Evolutionary conservation across 2,329 filamentous ascomycete species (phyloP), one percentile per base, ranked within the genome.

Genomic region (Colletotrichum sp.): DNA sequence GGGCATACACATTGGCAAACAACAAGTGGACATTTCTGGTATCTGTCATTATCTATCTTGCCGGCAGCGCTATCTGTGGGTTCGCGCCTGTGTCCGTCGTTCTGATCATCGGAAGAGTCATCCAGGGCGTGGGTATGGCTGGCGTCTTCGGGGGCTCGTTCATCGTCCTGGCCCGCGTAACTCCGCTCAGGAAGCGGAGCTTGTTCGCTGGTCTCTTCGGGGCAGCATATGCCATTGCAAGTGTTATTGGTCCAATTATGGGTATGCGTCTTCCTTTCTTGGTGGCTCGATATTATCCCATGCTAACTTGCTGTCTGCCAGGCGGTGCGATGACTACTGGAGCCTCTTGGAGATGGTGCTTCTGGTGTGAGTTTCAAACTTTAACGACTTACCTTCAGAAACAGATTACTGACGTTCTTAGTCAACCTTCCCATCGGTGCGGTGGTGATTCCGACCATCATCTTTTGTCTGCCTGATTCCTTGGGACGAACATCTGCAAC

Each of bases 121-220:
- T 87, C 1, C 80, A 85, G 10, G 85, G 85, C 3, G 57, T 84
- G 1, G 85, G 85, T 0, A 81, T 79, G 8, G 83, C 80, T 0
- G 84, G 85, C 2, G 80, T 85, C 7, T 82, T 83, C n/a, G 81
- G 81, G 2, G 85, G 85, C 6, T 77, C 74, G 2, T 77, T 78
- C 34, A 82, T 82, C 21, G 85, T 90, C 75, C 84, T 89, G 36
- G 82, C 82, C 15, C 82, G 82, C 61, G 81, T 81, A 3, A 83
- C 84, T 3, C 83, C 83, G 13, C 79, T 84, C 34, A 79, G 79
- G 12, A 80, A 79, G 38, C 76, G 83, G 8, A 81, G 84, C 24
- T 65, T 85, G 43, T 85, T 82, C 63, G 82, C 81, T 18, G 87
- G 87, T 64, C 76, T 86, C 6, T 80, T 86, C 32, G 82, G 82